Conservation (phyloP, 345 rosid species). For the Barbarea vulgaris region DNA sequence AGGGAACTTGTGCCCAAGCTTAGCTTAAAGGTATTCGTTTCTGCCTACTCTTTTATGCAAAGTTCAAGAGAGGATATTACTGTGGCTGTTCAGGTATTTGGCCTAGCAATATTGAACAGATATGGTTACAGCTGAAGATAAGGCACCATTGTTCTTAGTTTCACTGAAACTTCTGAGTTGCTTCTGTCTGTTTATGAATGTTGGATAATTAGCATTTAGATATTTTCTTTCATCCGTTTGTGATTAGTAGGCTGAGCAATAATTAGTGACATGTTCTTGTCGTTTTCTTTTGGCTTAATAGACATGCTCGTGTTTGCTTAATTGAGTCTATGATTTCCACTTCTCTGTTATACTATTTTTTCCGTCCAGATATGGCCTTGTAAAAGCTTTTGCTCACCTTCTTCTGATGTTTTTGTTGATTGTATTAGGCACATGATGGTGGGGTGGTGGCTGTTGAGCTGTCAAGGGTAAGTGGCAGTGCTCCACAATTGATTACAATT, state of each 20-base stretch:
- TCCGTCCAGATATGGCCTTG: constrained; percentile 20
- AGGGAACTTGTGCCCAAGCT: constrained; percentile 98
- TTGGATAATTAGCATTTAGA: constrained; percentile 3
- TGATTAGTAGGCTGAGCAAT: constrained; percentile 8
- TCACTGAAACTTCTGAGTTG: constrained; percentile 8
- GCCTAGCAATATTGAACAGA: constrained; percentile 12
- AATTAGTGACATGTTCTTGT: constrained; percentile 9
- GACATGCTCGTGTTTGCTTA: constrained; percentile 6
- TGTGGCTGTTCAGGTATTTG: constrained; percentile 9
- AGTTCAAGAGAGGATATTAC: constrained; percentile 10
- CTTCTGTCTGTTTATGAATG: constrained; percentile 18
- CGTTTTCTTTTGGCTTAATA: background rate
- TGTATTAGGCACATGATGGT: constrained; percentile 94
- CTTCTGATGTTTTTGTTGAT: constrained; percentile 23
- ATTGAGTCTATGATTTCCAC: constrained; percentile 3
- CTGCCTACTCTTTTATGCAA: constrained; percentile 24
- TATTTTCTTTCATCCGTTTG: background rate
- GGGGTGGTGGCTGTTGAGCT: constrained; percentile 95
- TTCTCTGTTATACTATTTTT: constrained; percentile 16
- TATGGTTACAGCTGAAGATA: constrained; percentile 7
- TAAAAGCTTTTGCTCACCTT: constrained; percentile 16
- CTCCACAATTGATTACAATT: constrained; percentile 94
- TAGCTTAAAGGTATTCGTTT: constrained; percentile 73
- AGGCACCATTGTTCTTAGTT: constrained; percentile 16
- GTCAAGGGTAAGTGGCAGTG: constrained; percentile 91